Base-by-base conservation (phyloP, 352 stramenopile genomes). In the Ophiocytium majus region DNA sequence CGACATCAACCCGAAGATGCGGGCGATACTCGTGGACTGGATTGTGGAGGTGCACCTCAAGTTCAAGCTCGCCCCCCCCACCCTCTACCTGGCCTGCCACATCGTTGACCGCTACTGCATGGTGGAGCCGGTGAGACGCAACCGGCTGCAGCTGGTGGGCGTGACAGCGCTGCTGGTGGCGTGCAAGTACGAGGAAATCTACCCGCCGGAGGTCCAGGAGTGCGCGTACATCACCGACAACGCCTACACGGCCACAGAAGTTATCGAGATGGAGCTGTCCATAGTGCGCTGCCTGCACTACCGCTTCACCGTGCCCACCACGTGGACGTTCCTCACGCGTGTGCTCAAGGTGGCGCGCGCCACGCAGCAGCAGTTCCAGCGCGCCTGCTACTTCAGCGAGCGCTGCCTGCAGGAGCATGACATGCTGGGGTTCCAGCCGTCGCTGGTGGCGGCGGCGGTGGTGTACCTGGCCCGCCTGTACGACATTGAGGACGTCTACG, bases 21-120 rank as follows among this genome's bases (percentile, higher is more conserved):
- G 98, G 50, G 94, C 96, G n/a, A 99, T 99, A 80, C 92, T 99
- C 43, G 93, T 99, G 50, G 97, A 99, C 92, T 99, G 98, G 98
- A 92, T 99, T 49, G 94, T 99, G 17, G 97, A 99, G 88, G 96
- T 99, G 63, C 97, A 99, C 91, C 90, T 98, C 64, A 98, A 98
- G 85, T 99, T 99, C 90, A 97, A 98, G 89, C 93, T 99, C 10
- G 89, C 95, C 81, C 91, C 94, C 1, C 94, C 98, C 83, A 99
- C 97, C 19, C 91, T 99, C 32, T 99, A 98, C 90, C 91, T 99
- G 50, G 96, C 94, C 1, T 92, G 99, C 64, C 98, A 99, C 90
- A 94, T 99, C 87, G 95, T 99, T 81, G 97, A 99, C 91, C 94
- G 97, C 34, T 99, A 97, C 89, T 83, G 49, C 74, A 88, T 88